A percentile compares a stretch with the other conserved stretches of the same genome.
phyloP scores from a whole-genome alignment of 306 rosid genomes.

The Senna tora region DNA sequence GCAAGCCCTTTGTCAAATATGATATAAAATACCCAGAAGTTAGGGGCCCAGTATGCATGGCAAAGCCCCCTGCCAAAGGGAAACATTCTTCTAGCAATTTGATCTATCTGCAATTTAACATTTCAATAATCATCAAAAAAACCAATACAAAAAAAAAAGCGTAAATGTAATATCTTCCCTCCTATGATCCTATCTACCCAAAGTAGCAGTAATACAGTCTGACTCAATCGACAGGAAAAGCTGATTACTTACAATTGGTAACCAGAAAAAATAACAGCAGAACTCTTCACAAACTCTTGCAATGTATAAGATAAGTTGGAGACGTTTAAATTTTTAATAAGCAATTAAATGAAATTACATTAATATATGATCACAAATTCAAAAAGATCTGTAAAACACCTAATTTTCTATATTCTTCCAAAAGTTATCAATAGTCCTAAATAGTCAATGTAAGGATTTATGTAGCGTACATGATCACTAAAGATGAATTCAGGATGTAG shows the following conservation, averaged over 20 bases:
- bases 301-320: neutral
- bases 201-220: slow-evolving; percentile 15
- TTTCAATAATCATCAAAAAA: slow-evolving; percentile 33
- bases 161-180: slow-evolving; percentile 19
- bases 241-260: slow-evolving; percentile 2
- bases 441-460: slow-evolving; percentile 13
- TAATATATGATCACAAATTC: slow-evolving; percentile 12
- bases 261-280: neutral
- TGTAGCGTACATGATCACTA: slow-evolving; percentile 22
- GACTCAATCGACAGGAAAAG: slow-evolving; percentile 2
- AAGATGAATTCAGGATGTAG: neutral
- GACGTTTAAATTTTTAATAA: neutral
- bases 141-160: slow-evolving; percentile 20
- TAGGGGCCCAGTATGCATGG: slow-evolving; percentile 99
- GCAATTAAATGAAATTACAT: neutral
- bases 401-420: neutral
- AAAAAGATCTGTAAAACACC: slow-evolving; percentile 12
- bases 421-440: neutral
- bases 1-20: slow-evolving; percentile 80
- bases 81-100: slow-evolving; percentile 75
- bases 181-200: slow-evolving; percentile 10
- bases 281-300: slow-evolving; percentile 1
- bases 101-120: slow-evolving; percentile 68
- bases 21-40: slow-evolving; percentile 93
- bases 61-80: slow-evolving; percentile 99